These are phyloP conservation scores for Neurospora sp. DNA, from an alignment of 495 filamentous ascomycete genomes.

Conservation along the genomic window DNA sequence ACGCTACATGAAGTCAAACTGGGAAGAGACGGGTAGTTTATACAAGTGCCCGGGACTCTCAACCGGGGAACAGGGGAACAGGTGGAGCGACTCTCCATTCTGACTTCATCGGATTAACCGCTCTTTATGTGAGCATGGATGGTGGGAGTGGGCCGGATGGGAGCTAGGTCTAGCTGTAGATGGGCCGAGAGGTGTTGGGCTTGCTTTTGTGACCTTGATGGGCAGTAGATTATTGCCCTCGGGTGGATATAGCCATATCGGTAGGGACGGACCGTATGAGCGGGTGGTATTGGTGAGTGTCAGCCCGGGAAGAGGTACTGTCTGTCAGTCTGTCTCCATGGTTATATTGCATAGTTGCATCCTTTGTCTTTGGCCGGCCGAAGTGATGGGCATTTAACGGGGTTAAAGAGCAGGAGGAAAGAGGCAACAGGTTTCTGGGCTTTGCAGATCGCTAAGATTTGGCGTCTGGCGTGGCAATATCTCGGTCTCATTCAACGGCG, in stretches of 20 bases:
- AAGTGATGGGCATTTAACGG: not conserved
- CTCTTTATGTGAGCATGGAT: not conserved
- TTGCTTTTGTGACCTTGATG: conserved; percentile 3
- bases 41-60: not conserved
- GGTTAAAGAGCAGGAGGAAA: conserved; percentile 7
- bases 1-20: not conserved
- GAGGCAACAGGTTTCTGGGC: conserved; percentile 13
- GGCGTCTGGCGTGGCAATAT: conserved; percentile 10
- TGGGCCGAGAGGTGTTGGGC: not conserved
- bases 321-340: conserved; percentile 1
- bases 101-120: not conserved
- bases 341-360: conserved; percentile 14
- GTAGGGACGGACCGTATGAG: conserved; percentile 34
- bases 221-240: conserved; percentile 13
- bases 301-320: conserved; percentile 3
- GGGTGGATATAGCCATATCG: conserved; percentile 31
- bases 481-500: conserved; percentile 4
- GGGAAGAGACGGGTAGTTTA: not conserved
- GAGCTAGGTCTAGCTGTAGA: conserved; percentile 9
- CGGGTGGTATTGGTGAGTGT: conserved; percentile 21
- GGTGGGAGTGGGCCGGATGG: conserved; percentile 6
- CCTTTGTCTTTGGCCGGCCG: not conserved
- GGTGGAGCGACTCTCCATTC: not conserved
- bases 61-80: not conserved
- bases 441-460: conserved; percentile 10